phyloP scores from a whole-genome alignment of 176 grass and related monocot species.

The Dendrocalamus sinicus region DNA sequence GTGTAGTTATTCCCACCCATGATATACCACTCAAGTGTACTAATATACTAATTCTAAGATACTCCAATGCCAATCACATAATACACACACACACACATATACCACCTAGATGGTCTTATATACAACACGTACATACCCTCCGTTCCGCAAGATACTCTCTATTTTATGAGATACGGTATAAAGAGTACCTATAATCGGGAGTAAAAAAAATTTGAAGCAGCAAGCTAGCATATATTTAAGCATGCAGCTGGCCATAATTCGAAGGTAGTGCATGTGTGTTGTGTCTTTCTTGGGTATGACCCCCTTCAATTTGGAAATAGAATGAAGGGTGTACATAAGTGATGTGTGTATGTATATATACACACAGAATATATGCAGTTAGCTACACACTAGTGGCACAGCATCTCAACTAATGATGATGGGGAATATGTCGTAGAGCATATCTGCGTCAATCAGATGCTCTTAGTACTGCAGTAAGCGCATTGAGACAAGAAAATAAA shows the following conservation, averaged over 20 bases:
- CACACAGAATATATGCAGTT: neutral
- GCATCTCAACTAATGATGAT: neutral
- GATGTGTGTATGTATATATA: neutral
- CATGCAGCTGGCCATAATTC: neutral
- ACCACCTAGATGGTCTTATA: no score
- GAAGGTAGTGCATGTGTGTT: neutral
- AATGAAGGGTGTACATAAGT: neutral
- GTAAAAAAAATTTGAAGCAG: neutral
- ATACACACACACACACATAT: no score
- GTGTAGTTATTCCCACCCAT: no score
- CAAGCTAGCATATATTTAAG: neutral
- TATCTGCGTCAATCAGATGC: slow-evolving; percentile 33
- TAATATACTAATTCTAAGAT: no score
- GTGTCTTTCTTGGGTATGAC: neutral
- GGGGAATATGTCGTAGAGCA: neutral
- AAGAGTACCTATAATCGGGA: no score
- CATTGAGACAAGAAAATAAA: neutral
- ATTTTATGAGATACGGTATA: no score
- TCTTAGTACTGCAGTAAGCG: neutral
- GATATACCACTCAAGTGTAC: no score
- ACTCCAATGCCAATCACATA: no score
- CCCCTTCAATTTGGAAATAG: neutral
- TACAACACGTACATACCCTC: no score
- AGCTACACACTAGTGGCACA: neutral
- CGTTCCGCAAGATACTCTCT: no score